Base-by-base conservation (phyloP, 768 basidiomycete species). In the Podaxis rugospora region DNA sequence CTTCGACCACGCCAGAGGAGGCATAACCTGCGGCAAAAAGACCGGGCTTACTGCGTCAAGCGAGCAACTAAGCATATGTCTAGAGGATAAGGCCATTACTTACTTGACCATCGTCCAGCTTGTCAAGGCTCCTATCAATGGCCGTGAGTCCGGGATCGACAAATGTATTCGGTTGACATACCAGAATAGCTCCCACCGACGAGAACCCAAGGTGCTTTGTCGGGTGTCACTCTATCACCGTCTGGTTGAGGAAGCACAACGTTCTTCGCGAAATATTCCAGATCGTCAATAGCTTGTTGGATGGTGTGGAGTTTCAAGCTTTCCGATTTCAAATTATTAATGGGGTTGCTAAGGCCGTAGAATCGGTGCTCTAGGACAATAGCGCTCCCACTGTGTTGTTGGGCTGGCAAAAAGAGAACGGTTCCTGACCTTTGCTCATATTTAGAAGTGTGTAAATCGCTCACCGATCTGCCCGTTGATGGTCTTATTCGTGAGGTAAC, bases 311-410 rank as follows among this genome's bases (percentile, higher is more conserved):
- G 64, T 50, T 73, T 71, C 47, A 91, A 72, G 66, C 85, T 89
- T 65, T 79, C 70, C 32, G 80, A 80, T 36, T 76, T 81, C 27
- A 91, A 78, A 68, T 90, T 78, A 18, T 80, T 74, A 51, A 78
- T 80, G 3, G 89, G 89, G 68, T 89, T 92, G 60, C 88, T 90
- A n/a, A 81, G 71, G 13, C 89, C 89, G 63, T 85, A 90, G 76
- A 86, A 92, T 23, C 90, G 80, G 66, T 91, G 89, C 66, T 91
- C 89, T 25, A 90, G 62, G 28, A 90, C 74, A 63, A 90, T 75
- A 4, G 82, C 79, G 16, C 83, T 83, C 21, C 85, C 89, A 37
- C 81, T 81, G 60, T 88, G 77, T 68, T 86, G 83, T 67, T 88
- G 83, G 9, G 87, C 85, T 78, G 54, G 28, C n/a, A 11, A 6